A percentile compares a stretch with the other conserved stretches of the same genome.
Conservation (phyloP, 495 filamentous ascomycete species). For the Lophium mytilinum region DNA sequence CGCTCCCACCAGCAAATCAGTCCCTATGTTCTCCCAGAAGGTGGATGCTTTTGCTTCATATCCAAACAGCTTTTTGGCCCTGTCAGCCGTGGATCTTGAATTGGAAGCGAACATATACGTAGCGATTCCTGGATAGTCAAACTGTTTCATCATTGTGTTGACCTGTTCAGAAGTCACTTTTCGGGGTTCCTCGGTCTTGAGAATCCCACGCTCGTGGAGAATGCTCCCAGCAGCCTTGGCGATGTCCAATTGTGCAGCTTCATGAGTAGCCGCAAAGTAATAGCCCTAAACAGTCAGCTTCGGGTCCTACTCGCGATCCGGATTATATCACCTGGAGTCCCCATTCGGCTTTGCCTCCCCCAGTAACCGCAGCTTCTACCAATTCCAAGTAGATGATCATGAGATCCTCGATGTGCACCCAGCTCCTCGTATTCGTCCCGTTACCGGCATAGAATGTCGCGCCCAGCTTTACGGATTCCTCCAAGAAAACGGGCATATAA, state of each 20-base stretch:
- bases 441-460: slow-evolving; percentile 6
- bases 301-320: too few relatives aligned
- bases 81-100: slow-evolving; percentile 9
- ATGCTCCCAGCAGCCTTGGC: slow-evolving; percentile 5
- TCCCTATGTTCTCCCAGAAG: slow-evolving; percentile 13
- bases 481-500: slow-evolving; percentile 4
- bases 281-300: slow-evolving; percentile 2
- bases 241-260: slow-evolving; percentile 11
- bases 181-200: slow-evolving; percentile 4
- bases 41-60: slow-evolving; percentile 9
- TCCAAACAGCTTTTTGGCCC: slow-evolving; percentile 6
- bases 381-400: slow-evolving; percentile 15
- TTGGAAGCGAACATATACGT: slow-evolving; percentile 15
- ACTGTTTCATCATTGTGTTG: slow-evolving; percentile 2
- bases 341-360: slow-evolving; percentile 13
- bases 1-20: slow-evolving; percentile 2
- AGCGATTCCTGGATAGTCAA: background rate
- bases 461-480: slow-evolving; percentile 1
- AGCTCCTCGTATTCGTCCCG: slow-evolving; percentile 9
- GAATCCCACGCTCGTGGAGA: slow-evolving; percentile 4
- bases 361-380: slow-evolving; percentile 14
- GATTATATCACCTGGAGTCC: background rate
- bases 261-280: slow-evolving; percentile 14
- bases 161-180: slow-evolving; percentile 1
- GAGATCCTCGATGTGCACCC: slow-evolving; percentile 23